Evolutionary conservation across 805 yeast species (phyloP).

Genomic region (Metschnikowia vanudenii): DNA sequence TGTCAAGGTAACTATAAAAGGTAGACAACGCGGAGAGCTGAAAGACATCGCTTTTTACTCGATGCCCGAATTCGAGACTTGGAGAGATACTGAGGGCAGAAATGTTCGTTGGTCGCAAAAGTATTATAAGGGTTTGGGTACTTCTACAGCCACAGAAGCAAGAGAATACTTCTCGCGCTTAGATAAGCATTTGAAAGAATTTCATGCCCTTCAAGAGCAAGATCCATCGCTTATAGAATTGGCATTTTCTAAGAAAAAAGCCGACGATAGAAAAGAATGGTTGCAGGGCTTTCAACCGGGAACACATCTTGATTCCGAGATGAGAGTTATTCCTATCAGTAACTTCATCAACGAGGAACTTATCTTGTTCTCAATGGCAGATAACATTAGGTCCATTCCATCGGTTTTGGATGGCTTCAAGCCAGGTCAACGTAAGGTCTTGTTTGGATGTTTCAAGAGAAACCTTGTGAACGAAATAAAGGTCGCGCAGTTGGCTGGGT

Average conservation of each 20-base stretch:
- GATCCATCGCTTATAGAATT: constrained; percentile 81
- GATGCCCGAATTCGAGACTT: constrained; percentile 92
- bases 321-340: constrained; percentile 78
- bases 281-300: constrained; percentile 88
- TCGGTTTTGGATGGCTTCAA: constrained; percentile 91
- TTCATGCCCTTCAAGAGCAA: constrained; percentile 74
- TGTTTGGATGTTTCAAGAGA: constrained; percentile 83
- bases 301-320: constrained; percentile 78
- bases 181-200: constrained; percentile 81
- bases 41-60: constrained; percentile 75
- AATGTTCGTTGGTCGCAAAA: constrained; percentile 83
- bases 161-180: constrained; percentile 84
- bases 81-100: constrained; percentile 85
- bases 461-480: constrained; percentile 76
- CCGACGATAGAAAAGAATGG: constrained; percentile 98
- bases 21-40: constrained; percentile 52
- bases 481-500: constrained; percentile 88
- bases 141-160: constrained; percentile 79
- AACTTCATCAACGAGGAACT: constrained; percentile 95
- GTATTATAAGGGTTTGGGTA: constrained; percentile 98
- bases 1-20: constrained; percentile 75
- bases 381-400: constrained; percentile 92
- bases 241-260: constrained; percentile 92
- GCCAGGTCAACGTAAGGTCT: constrained; percentile 94
- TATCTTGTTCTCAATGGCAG: constrained; percentile 94